Base-by-base conservation (phyloP, 805 yeast genomes). In the Monosporozyma unispora region DNA sequence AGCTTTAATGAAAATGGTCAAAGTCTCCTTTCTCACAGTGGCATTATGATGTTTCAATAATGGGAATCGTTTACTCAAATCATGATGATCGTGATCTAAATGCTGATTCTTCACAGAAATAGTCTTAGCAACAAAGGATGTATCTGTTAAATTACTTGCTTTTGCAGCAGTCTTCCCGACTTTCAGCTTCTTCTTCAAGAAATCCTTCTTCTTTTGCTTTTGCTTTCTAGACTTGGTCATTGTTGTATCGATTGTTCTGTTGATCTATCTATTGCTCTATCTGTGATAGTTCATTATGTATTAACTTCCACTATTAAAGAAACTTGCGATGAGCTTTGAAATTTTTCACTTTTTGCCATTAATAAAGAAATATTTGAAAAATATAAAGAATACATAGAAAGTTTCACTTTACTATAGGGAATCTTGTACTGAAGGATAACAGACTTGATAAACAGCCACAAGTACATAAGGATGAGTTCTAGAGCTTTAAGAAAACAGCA, bases 131-230 rank as follows among this genome's bases (percentile, higher is more conserved):
- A 76, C 78, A 68, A 91, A 91, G 0, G 95, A 83, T 0, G 96
- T 87, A 56, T 85, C 91, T 4, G 99, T 93, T 50, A 76, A 79
- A 62, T 88, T 87, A 18, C 80, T 78, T 5, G 89, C 80, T 54
- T 79, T 79, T 5, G 81, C 79, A 18, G 79, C 78, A 2, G 84
- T 72, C 66, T 93, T 93, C 50, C 99, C 99, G 31, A 93, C 97
- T 60, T 77, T 84, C 47, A 93, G 76, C 71, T 87, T 91, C 51
- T 84, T 64, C 72, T 76, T 57, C 66, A 78, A 43, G 80, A 79
- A 56, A 63, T 78, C 81, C 66, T 77, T 54, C 52, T 64, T 67
- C 57, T 68, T 70, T 44, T 66, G 64, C 48, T 69, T 70, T 54
- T 67, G 70, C 57, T 69, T 70, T 45, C 61, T 58, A 3, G 62